These are phyloP conservation scores for Termitomyces sp. DNA, from an alignment of 768 basidiomycete species.

Conservation along the genomic window DNA sequence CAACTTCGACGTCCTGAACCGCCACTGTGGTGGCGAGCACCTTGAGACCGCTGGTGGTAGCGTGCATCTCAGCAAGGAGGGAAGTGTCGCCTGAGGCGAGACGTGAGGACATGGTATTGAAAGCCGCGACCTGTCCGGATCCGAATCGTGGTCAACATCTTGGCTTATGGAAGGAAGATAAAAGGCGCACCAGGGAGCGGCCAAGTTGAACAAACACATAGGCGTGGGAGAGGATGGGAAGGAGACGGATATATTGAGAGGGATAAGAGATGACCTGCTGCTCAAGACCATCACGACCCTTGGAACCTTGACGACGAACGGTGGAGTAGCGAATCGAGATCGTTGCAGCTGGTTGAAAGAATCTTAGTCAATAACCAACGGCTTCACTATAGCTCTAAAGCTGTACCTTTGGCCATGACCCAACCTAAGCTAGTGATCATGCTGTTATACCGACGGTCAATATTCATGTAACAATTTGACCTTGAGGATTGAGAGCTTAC, in stretches of 20 bases:
- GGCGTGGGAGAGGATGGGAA: conserved; percentile 63
- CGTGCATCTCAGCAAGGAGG: conserved; percentile 67
- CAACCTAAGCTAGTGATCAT: conserved; percentile 63
- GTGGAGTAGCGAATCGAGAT: conserved; percentile 69
- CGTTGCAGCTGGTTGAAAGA: conserved; percentile 37
- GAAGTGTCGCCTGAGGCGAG: conserved; percentile 53
- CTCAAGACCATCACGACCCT: conserved; percentile 47
- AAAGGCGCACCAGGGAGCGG: conserved; percentile 41
- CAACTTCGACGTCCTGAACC: conserved; percentile 55
- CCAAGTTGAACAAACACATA: conserved; percentile 68
- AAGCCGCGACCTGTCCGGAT: conserved; percentile 36
- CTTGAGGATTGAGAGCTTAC: conserved; percentile 27
- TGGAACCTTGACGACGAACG: conserved; percentile 63
- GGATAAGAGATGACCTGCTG: conserved; percentile 66
- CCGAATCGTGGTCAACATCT: neutral
- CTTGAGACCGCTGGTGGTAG: conserved; percentile 65
- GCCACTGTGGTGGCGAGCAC: conserved; percentile 46
- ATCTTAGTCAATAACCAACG: neutral
- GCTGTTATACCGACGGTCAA: conserved; percentile 24
- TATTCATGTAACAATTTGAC: neutral
- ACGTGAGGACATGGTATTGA: conserved; percentile 40
- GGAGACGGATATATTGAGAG: conserved; percentile 65
- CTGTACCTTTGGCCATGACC: conserved; percentile 57
- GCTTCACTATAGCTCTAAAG: neutral
- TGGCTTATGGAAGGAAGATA: neutral